These are phyloP conservation scores for Dryas alaskensis DNA, from an alignment of 306 rosid species.

Conservation along the genomic window DNA sequence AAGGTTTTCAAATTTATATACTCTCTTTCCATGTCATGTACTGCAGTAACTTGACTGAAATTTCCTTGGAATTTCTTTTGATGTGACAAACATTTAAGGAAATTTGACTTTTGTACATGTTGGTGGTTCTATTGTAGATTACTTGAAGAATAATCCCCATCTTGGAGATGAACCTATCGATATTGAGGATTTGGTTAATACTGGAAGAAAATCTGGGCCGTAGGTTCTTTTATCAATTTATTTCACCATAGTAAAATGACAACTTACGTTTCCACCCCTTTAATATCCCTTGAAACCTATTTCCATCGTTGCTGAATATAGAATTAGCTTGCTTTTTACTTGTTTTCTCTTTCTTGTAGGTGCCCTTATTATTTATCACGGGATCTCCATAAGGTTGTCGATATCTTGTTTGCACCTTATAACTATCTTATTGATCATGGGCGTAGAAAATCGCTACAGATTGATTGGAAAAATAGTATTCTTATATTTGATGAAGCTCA, in stretches of 20 bases:
- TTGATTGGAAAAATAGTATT: conserved; percentile 67
- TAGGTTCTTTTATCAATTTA: conserved; percentile 44
- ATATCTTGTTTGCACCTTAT: conserved; percentile 86
- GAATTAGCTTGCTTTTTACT: conserved; percentile 23
- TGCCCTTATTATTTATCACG: conserved; percentile 92
- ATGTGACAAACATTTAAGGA: conserved; percentile 12
- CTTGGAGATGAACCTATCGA: conserved; percentile 94
- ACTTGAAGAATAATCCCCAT: conserved; percentile 62
- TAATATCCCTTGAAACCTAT: conserved; percentile 6
- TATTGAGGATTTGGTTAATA: conserved; percentile 88
- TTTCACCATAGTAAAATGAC: conserved; percentile 5
- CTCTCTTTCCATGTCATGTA: conserved; percentile 5
- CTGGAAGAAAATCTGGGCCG: conserved; percentile 81
- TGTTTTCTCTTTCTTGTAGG: conserved; percentile 38
- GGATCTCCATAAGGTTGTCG: conserved; percentile 77
- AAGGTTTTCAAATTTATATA: not conserved
- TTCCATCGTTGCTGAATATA: conserved; percentile 17
- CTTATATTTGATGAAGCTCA: conserved; percentile 99
- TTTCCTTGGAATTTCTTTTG: conserved; percentile 16
- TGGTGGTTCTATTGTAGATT: conserved; percentile 49
- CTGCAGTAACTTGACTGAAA: conserved; percentile 22
- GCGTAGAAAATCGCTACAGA: conserved; percentile 47
- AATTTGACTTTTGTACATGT: conserved; percentile 26
- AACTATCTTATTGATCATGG: conserved; percentile 87
- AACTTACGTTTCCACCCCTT: not conserved